phyloP scores from a whole-genome alignment of 768 basidiomycete genomes.

The Sporobolomyces pararoseus region DNA sequence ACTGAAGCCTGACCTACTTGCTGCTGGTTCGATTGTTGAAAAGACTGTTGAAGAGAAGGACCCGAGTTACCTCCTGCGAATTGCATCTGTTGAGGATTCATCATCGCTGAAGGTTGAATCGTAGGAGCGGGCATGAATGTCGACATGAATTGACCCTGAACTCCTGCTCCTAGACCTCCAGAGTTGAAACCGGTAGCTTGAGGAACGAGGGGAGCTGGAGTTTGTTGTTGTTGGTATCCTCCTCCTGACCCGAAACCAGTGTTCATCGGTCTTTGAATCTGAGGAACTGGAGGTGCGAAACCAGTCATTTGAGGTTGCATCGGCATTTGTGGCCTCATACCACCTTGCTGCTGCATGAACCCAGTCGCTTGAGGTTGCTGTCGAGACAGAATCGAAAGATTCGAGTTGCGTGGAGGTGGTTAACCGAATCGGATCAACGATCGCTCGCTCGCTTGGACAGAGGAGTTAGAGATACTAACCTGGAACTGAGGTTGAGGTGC shows the following conservation, averaged over 20 bases:
- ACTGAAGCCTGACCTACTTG: slow-evolving; percentile 64
- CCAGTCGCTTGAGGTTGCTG: slow-evolving; percentile 42
- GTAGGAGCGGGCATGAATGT: slow-evolving; percentile 71
- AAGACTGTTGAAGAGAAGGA: slow-evolving; percentile 19
- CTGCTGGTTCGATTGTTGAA: slow-evolving; percentile 48
- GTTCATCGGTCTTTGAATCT: slow-evolving; percentile 60
- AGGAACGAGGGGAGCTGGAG: slow-evolving; percentile 57
- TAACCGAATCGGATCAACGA: neutral
- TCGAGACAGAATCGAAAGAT: neutral
- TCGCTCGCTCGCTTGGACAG: neutral
- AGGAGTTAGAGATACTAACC: slow-evolving; percentile 49
- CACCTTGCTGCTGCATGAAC: slow-evolving; percentile 18
- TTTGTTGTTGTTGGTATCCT: slow-evolving; percentile 4
- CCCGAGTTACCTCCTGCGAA: slow-evolving; percentile 23
- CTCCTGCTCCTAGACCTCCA: slow-evolving; percentile 23
- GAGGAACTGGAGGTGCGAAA: slow-evolving; percentile 60
- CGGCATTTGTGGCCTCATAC: slow-evolving; percentile 37
- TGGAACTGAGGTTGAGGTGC: slow-evolving; percentile 55
- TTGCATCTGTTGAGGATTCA: slow-evolving; percentile 26
- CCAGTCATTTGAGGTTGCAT: slow-evolving; percentile 62
- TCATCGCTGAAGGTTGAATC: slow-evolving; percentile 18
- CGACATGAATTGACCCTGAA: slow-evolving; percentile 40
- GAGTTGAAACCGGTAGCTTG: slow-evolving; percentile 73
- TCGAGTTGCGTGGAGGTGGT: neutral
- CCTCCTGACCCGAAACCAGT: slow-evolving; percentile 51